Conservation (phyloP, 768 basidiomycete species). For the Leccinum longicurvipes region DNA sequence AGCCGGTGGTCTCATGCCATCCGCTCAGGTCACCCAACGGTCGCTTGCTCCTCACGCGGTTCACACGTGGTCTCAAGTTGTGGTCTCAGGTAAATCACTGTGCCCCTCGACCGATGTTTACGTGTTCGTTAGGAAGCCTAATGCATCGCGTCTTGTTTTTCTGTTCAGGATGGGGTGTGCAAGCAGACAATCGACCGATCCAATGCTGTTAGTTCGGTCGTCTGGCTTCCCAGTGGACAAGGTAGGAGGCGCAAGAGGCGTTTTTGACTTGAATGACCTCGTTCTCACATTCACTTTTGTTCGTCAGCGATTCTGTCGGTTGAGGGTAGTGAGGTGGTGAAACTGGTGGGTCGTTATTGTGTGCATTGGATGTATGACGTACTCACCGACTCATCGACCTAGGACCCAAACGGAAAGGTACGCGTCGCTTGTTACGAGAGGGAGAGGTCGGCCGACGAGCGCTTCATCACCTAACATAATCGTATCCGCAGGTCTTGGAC, state of each 20-base stretch:
- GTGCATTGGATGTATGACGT: not conserved
- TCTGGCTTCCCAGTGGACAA: slow-evolving; percentile 48
- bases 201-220: slow-evolving; percentile 41
- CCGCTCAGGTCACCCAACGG: slow-evolving; percentile 45
- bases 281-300: not conserved
- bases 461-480: not conserved
- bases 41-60: slow-evolving; percentile 42
- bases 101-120: not conserved
- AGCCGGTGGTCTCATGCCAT: not conserved
- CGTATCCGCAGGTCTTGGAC: slow-evolving; percentile 33
- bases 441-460: not conserved
- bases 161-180: slow-evolving; percentile 45
- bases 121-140: not conserved
- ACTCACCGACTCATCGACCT: not conserved
- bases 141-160: not conserved
- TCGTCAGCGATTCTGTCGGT: slow-evolving; percentile 47
- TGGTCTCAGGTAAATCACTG: slow-evolving; percentile 43
- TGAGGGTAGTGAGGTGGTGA: slow-evolving; percentile 44
- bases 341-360: slow-evolving; percentile 34
- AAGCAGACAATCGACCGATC: slow-evolving; percentile 46
- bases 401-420: slow-evolving; percentile 45
- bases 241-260: slow-evolving; percentile 26
- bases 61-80: slow-evolving; percentile 45
- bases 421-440: not conserved
- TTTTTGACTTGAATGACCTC: not conserved